Evolutionary conservation across 2,329 filamentous ascomycete species (phyloP).

Genomic region (Coccinonectria pachysandricola): DNA sequence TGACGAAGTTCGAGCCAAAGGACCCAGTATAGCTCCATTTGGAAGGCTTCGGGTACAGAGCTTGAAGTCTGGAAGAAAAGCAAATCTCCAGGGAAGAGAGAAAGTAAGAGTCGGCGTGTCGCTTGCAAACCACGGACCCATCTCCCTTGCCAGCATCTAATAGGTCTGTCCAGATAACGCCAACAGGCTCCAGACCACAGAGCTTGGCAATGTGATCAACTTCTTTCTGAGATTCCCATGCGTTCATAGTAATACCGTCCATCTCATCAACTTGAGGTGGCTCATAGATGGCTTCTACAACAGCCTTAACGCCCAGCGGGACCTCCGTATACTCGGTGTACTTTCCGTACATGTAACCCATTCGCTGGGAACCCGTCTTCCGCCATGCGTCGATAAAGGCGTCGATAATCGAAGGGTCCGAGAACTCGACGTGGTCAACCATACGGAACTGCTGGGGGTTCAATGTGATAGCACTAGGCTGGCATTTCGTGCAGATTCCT

Average conservation of each 20-base stretch:
- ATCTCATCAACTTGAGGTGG: conserved; percentile 82
- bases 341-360: conserved; percentile 84
- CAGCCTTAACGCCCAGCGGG: conserved; percentile 84
- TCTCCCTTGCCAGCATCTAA: conserved; percentile 71
- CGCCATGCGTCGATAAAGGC: conserved; percentile 90
- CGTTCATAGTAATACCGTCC: conserved; percentile 75
- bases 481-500: conserved; percentile 96
- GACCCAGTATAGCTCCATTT: conserved; percentile 95
- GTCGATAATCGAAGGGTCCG: conserved; percentile 74
- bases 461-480: conserved; percentile 90
- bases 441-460: conserved; percentile 91
- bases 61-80: conserved; percentile 81
- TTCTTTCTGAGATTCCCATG: conserved; percentile 77
- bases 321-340: conserved; percentile 89
- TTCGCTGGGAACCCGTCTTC: conserved; percentile 67
- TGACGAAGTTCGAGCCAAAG: conserved; percentile 95
- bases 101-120: conserved; percentile 91
- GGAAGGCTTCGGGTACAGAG: conserved; percentile 75
- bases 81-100: conserved; percentile 85
- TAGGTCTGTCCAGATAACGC: conserved; percentile 91
- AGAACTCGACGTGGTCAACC: conserved; percentile 97
- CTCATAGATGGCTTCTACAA: conserved; percentile 96
- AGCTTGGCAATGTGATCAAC: conserved; percentile 70
- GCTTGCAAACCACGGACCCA: conserved; percentile 84
- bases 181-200: conserved; percentile 80